Base-by-base conservation (phyloP, 1,284 basidiomycete species). In the Bjerkandera adusta region DNA sequence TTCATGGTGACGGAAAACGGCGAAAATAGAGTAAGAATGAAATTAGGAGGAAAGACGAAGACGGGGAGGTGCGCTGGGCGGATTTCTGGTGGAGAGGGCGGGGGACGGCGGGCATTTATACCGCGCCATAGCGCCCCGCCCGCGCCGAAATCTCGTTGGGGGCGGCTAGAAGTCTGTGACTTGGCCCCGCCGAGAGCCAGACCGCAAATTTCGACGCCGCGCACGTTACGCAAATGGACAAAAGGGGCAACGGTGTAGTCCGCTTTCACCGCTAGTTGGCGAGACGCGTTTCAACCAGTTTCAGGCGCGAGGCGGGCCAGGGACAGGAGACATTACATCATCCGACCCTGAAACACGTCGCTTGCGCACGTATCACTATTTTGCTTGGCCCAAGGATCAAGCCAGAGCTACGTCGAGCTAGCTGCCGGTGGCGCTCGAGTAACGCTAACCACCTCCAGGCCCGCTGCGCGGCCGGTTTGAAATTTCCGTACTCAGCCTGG, bases 331-430 rank as follows among this genome's bases (percentile, higher is more conserved):
- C 25, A 47, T 48, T 48, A 48, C 39, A 48, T 48, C 46, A 48
- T 35, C 46, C 32, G 21, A 21, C 13, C 15, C 20, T 48, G 46
- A 48, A 48, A 48, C 46, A 36, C 41, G 30, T 48, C 46, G 46
- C 46, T 48, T 48, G 37, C 24, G 22, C n/a, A n/a, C 45, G 24
- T 41, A 41, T 47, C 45, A 39, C 33, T 24, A 34, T 33, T 16
- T 25, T 24, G 35, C 21, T 29, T 35, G 39, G 27, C 24, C 39
- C 36, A 29, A 29, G 35, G 46, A 48, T 48, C 25, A 36, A 34
- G 46, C 46, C 40, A 37, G 26, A 18, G 18, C 33, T 16, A 22
- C 21, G 21, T 32, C 16, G 20, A 27, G 12, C 34, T 48, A 48
- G 46, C 26, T 29, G 36, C 46, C 46, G 46, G 46, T 48, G 46